Conservation (phyloP, 306 rosid species). For the Mimosa bimucronata region DNA sequence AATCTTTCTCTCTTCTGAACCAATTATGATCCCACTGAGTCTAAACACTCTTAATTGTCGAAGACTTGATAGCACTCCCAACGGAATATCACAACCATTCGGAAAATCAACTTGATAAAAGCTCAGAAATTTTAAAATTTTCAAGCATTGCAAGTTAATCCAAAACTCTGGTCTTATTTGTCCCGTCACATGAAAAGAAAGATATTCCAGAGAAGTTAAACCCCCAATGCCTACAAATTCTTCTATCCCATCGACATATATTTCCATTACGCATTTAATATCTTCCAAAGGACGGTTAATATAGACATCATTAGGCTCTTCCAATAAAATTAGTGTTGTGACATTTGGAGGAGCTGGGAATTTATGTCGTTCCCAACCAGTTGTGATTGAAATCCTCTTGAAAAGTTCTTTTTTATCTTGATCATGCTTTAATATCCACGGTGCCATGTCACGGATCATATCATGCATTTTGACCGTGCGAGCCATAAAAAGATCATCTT, state of each 20-base stretch:
- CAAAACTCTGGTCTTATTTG: too few species aligned
- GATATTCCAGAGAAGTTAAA: neutral
- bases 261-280: neutral
- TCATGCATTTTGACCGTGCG: constrained; percentile 8
- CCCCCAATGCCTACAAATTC: neutral
- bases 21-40: neutral
- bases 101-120: neutral
- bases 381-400: neutral
- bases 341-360: neutral
- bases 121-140: neutral
- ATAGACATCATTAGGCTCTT: rapidly evolving
- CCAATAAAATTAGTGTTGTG: neutral
- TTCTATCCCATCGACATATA: too few species aligned
- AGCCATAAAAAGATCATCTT: too few species aligned
- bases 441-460: constrained; percentile 20
- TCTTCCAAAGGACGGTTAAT: neutral
- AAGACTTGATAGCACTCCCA: neutral
- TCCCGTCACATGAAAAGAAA: too few species aligned
- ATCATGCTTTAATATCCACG: neutral
- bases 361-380: neutral
- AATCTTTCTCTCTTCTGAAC: neutral
- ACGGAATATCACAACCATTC: neutral
- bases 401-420: neutral
- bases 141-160: neutral
- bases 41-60: neutral